Evolutionary conservation across 441 rosid genomes (phyloP).

Genomic region (Eutrema salsugineum): DNA sequence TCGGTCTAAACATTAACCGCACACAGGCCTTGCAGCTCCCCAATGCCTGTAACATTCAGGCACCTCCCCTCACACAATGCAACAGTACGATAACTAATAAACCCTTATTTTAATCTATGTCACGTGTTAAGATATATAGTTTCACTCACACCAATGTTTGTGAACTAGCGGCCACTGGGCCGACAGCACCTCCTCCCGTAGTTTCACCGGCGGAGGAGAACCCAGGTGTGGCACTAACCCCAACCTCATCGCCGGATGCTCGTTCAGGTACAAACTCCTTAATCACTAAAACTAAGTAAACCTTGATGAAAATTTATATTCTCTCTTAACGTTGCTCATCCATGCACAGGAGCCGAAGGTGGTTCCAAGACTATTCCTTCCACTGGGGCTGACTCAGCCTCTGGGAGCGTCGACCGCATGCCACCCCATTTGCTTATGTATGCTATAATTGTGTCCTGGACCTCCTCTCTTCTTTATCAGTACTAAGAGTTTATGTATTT

Average conservation of each 20-base stretch:
- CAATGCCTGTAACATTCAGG: conserved; percentile 52
- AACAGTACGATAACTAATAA: conserved; percentile 19
- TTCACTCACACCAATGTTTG: conserved; percentile 8
- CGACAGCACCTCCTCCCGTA: conserved; percentile 6
- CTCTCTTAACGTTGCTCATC: not conserved
- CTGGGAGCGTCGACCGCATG: conserved; percentile 1
- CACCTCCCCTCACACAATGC: conserved; percentile 54
- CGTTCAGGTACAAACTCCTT: conserved; percentile 24
- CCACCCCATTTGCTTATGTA: conserved; percentile 10
- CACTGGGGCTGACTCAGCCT: conserved; percentile 15
- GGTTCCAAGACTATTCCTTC: conserved; percentile 26
- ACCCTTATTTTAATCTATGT: not conserved
- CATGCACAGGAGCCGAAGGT: conserved; percentile 4
- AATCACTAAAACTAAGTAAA: not conserved
- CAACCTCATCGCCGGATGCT: conserved; percentile 18
- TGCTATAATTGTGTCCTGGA: conserved; percentile 1
- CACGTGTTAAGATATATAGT: not conserved
- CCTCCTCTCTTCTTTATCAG: not conserved
- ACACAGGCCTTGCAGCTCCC: conserved; percentile 70
- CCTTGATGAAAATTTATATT: not conserved
- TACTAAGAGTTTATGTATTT: not conserved
- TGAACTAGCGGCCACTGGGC: conserved; percentile 13
- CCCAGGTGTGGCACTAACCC: conserved; percentile 12
- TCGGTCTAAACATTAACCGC: conserved; percentile 59
- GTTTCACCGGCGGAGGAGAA: conserved; percentile 10